A percentile compares a stretch with the other conserved stretches of the same genome.
These are phyloP conservation scores for Scutellaria galericulata DNA, from an alignment of 257 asterid genomes.

Conservation along the genomic window DNA sequence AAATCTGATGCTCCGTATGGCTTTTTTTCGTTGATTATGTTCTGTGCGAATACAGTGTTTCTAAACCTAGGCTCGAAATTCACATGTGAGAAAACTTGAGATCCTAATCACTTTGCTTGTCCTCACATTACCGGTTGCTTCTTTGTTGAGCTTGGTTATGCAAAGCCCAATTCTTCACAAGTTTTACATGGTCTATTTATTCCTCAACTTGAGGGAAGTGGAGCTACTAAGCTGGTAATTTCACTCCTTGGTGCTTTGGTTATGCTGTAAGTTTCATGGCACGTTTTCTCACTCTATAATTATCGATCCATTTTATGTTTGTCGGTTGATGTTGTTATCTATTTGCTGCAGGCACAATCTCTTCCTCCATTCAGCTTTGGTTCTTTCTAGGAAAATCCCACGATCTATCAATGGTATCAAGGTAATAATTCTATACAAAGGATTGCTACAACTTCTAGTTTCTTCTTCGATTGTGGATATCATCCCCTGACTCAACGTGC, in stretches of 20 bases:
- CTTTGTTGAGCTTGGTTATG: slow-evolving; percentile 81
- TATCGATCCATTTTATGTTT: background rate
- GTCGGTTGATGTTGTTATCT: slow-evolving; percentile 17
- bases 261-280: slow-evolving; percentile 80
- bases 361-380: slow-evolving; percentile 96
- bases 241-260: slow-evolving; percentile 98
- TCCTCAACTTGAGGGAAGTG: slow-evolving; percentile 85
- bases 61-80: slow-evolving; percentile 29
- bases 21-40: background rate
- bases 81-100: slow-evolving; percentile 93
- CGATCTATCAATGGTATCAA: slow-evolving; percentile 76
- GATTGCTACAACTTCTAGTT: background rate
- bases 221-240: slow-evolving; percentile 89
- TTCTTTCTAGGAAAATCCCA: slow-evolving; percentile 93
- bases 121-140: slow-evolving; percentile 76
- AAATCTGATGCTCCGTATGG: no score
- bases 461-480: background rate
- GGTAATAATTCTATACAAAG: slow-evolving; percentile 46
- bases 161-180: slow-evolving; percentile 74
- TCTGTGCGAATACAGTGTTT: background rate
- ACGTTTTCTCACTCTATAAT: background rate
- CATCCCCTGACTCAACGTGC: background rate
- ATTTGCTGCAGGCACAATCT: slow-evolving; percentile 80
- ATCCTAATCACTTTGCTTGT: slow-evolving; percentile 82
- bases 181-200: slow-evolving; percentile 82